These are phyloP conservation scores for Escallonia herrerae DNA, from an alignment of 129 eudicot genomes.

Conservation along the genomic window DNA sequence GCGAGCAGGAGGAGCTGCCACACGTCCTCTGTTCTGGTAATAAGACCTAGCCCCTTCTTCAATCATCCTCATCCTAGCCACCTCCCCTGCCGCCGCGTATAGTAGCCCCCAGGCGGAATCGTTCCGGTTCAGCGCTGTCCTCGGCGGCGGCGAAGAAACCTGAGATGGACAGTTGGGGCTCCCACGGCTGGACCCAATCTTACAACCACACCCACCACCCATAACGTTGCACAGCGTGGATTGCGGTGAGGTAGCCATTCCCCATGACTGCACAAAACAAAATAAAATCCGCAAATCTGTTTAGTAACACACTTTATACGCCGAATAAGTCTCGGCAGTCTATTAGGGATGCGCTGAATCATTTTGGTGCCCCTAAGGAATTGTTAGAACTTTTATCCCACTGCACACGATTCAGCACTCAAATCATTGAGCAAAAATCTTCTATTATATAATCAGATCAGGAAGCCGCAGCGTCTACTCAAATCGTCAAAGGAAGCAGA, in stretches of 20 bases:
- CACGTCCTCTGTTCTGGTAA: slow-evolving; percentile 6
- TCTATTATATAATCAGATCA: no score
- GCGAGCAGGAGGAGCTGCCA: slow-evolving; percentile 16
- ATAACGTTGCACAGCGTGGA: slow-evolving; percentile 51
- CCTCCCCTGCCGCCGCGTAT: slow-evolving; percentile 76
- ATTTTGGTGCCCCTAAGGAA: no score
- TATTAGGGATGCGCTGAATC: no score
- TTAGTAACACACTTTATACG: no score
- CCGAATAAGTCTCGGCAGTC: no score
- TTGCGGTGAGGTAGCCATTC: slow-evolving; percentile 67
- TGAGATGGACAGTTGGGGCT: slow-evolving; percentile 38
- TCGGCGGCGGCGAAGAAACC: slow-evolving; percentile 29
- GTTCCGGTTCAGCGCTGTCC: slow-evolving; percentile 10
- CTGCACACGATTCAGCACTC: no score
- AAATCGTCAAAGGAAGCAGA: no score
- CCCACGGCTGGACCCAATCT: slow-evolving; percentile 50
- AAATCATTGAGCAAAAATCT: no score
- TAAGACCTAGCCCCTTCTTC: slow-evolving; percentile 33
- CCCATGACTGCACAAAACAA: slow-evolving; percentile 22
- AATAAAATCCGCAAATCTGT: not conserved
- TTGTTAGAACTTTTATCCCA: no score
- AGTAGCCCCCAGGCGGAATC: slow-evolving; percentile 49
- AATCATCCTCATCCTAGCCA: slow-evolving; percentile 57
- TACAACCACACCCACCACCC: slow-evolving; percentile 29
- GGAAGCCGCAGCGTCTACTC: no score